These are phyloP conservation scores for Podospora pseudoanserina DNA, from an alignment of 495 filamentous ascomycete genomes.

Conservation along the genomic window DNA sequence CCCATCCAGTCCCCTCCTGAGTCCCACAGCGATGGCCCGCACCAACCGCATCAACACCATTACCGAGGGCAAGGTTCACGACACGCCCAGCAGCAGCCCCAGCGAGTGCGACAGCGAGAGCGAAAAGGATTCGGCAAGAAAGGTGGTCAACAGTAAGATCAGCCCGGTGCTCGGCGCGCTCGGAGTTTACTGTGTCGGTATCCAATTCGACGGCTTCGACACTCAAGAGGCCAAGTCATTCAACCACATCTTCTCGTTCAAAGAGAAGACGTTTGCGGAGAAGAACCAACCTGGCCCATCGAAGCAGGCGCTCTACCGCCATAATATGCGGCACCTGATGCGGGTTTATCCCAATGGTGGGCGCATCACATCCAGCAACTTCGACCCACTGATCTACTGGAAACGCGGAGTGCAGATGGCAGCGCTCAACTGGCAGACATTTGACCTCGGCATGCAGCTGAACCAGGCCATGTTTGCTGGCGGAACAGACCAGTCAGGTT, in stretches of 20 bases:
- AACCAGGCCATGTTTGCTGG: conserved; percentile 99
- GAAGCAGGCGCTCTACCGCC: conserved; percentile 71
- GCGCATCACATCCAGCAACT: conserved; percentile 82
- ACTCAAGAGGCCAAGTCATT: conserved; percentile 70
- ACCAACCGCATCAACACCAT: conserved; percentile 45
- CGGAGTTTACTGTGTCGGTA: conserved; percentile 82
- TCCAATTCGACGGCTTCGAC: conserved; percentile 76
- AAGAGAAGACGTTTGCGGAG: conserved; percentile 76
- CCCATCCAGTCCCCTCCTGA: conserved; percentile 55
- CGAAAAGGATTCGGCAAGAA: conserved; percentile 54
- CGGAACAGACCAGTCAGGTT: conserved; percentile 80
- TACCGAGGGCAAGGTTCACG: conserved; percentile 49
- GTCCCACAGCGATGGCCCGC: conserved; percentile 36
- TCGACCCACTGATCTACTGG: conserved; percentile 90
- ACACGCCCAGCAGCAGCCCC: conserved; percentile 49
- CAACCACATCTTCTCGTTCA: conserved; percentile 94
- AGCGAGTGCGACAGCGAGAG: conserved; percentile 57
- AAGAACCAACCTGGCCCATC: conserved; percentile 66
- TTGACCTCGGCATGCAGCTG: conserved; percentile 88
- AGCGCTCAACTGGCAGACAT: conserved; percentile 97
- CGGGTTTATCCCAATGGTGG: conserved; percentile 83
- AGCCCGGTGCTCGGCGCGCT: conserved; percentile 76
- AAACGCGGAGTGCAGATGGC: conserved; percentile 94
- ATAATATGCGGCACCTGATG: conserved; percentile 90
- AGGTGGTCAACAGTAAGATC: conserved; percentile 74